Evolutionary conservation across 202 grass and related monocot species (phyloP), one percentile per base, ranked within the genome.

Genomic region (Cymbopogon flexuosus): DNA sequence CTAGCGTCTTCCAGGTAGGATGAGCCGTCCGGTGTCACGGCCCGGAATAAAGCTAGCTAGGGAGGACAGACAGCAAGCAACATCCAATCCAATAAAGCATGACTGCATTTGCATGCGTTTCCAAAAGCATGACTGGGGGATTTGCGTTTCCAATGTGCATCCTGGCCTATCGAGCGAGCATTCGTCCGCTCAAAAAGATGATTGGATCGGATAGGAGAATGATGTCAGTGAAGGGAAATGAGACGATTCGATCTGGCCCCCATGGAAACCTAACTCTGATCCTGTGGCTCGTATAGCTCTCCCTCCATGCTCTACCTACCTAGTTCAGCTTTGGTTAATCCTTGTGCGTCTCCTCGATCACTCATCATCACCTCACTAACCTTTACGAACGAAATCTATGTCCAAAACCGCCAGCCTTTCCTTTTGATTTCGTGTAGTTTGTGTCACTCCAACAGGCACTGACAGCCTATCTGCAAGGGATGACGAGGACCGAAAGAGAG

Each of bases 21-120:
- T 70, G 83, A 85, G 57, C 15, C 45, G 73, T 84, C 41, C 54
- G 12, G 63, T 60, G 81, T 61, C 73, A 84, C 2, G 1, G 7
- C 5, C 0, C 35, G 8, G 47, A 68, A 57, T 40, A 57, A 68
- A 39, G 64, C n/a, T n/a, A n/a, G n/a, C n/a, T n/a, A n/a, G n/a
- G 45, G 15, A 10, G 31, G 46, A 6, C 16, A 21, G 33, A 10
- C 23, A 62, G 10, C 6, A 40, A 18, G 59, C 66, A 12, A 47
- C 65, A 18, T 66, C 36, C 73, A 77, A 82, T 66, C 46, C 45
- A 77, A 77, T 5, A 45, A 15, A 58, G 15, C 42, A 21, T 43
- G 30, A 81, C 49, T 30, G 12, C 56, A 72, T 63, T 11, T 8
- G 49, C 49, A 1, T 52, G n/a, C n/a, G 30, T 31, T 31, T 31